Percentiles rank a stretch among this genome's conserved stretches.
Evolutionary conservation across 2,329 filamentous ascomycete species (phyloP).

Genomic region (Diaporthe citri): DNA sequence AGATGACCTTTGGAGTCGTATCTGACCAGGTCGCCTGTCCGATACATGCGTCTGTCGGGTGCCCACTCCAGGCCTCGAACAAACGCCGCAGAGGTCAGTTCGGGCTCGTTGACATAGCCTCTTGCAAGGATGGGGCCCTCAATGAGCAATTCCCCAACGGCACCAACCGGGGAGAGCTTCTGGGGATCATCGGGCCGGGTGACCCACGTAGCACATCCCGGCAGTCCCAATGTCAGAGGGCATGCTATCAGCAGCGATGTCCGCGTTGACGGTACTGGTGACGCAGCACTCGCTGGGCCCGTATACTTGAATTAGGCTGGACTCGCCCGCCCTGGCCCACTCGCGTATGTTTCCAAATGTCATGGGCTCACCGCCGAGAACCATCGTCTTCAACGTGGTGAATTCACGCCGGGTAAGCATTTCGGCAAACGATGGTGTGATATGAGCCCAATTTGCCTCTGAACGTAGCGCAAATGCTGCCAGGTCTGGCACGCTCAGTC

Average conservation of each 20-base stretch:
- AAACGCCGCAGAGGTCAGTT: neutral
- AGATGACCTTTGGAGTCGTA: constrained; percentile 51
- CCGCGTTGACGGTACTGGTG: neutral
- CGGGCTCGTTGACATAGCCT: neutral
- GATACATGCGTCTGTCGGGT: constrained; percentile 46
- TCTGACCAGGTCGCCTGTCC: constrained; percentile 56
- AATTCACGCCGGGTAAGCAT: too few relatives aligned
- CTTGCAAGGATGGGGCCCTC: constrained; percentile 11
- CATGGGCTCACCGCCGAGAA: too few relatives aligned
- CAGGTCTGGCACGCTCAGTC: too few relatives aligned
- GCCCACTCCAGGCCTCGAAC: neutral
- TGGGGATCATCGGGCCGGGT: neutral
- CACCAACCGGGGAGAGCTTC: neutral
- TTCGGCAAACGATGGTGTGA: too few relatives aligned
- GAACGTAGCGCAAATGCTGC: too few relatives aligned
- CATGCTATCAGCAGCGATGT: neutral
- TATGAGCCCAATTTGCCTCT: too few relatives aligned
- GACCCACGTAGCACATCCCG: constrained; percentile 7
- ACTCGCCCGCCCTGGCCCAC: too few relatives aligned
- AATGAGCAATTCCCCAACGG: neutral
- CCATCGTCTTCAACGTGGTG: too few relatives aligned
- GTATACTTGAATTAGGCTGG: too few relatives aligned
- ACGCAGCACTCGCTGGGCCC: too few relatives aligned
- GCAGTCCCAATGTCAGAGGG: neutral
- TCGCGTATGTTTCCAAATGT: too few relatives aligned